Conservation (phyloP, 2,329 filamentous ascomycete species). For the Dactylellina sp. region DNA sequence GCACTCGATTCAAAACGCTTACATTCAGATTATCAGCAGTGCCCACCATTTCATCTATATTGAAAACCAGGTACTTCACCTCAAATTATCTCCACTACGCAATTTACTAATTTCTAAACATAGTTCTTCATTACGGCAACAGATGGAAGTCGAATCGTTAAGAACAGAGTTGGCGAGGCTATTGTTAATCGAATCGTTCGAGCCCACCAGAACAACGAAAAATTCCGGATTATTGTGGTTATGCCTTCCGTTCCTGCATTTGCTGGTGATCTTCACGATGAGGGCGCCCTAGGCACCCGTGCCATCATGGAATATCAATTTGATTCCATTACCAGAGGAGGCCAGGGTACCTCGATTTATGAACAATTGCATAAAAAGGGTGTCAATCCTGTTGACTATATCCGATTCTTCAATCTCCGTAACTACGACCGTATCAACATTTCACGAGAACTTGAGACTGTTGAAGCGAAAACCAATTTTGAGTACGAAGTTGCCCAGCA, state of each 20-base stretch:
- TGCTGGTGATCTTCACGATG: constrained; percentile 79
- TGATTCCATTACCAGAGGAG: constrained; percentile 77
- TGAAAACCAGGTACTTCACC: constrained; percentile 72
- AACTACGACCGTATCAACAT: constrained; percentile 87
- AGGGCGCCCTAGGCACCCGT: constrained; percentile 79
- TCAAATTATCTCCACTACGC: not conserved
- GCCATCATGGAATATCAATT: constrained; percentile 93
- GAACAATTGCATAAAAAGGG: constrained; percentile 75
- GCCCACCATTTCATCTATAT: constrained; percentile 82
- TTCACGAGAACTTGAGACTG: constrained; percentile 71
- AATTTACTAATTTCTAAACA: constrained; percentile 22
- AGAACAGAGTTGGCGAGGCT: constrained; percentile 81
- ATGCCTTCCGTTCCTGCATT: constrained; percentile 87
- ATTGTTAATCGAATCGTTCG: constrained; percentile 82
- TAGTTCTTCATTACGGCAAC: constrained; percentile 90
- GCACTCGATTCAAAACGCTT: constrained; percentile 89
- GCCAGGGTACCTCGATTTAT: constrained; percentile 78
- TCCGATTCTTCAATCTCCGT: constrained; percentile 85
- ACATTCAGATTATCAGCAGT: constrained; percentile 76
- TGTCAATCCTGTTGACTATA: constrained; percentile 78
- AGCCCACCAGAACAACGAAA: constrained; percentile 73
- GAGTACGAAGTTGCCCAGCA: constrained; percentile 70
- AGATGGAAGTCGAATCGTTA: constrained; percentile 76
- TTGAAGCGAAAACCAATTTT: constrained; percentile 74
- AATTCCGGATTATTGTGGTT: constrained; percentile 79